These are phyloP conservation scores for Bromus sterilis DNA, from an alignment of 176 grass and related monocot species.

Conservation along the genomic window DNA sequence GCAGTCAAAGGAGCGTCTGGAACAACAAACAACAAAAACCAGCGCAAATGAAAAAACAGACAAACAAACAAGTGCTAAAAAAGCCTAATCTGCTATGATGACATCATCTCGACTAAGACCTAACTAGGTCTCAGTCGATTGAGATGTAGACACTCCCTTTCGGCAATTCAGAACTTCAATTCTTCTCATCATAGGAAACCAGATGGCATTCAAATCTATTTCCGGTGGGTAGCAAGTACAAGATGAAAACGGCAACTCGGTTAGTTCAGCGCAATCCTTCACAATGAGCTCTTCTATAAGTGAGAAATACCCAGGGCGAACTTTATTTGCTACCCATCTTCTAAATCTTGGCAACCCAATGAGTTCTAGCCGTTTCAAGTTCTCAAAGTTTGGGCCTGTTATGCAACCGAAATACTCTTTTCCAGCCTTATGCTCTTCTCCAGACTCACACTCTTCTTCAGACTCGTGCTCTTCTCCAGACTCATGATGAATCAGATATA, in stretches of 20 bases:
- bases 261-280: not conserved
- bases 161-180: fast-evolving
- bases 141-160: too few species aligned
- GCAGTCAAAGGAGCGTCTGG: too few species aligned
- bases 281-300: not conserved
- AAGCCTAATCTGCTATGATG: too few species aligned
- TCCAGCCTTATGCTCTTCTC: not conserved
- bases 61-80: too few species aligned
- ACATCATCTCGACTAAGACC: too few species aligned
- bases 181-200: not conserved
- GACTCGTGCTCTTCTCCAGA: too few species aligned
- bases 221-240: not conserved
- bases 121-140: too few species aligned
- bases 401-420: not conserved
- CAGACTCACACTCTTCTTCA: too few species aligned
- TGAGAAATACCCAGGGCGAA: not conserved
- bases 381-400: not conserved
- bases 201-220: not conserved
- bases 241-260: not conserved
- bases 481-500: not conserved
- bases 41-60: too few species aligned
- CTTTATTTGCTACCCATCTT: not conserved
- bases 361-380: not conserved
- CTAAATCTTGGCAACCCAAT: not conserved
- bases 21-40: too few species aligned